Evolutionary conservation across 2,329 filamentous ascomycete species (phyloP), one percentile per base, ranked within the genome.

Genomic region (Colletotrichum endophyticum): DNA sequence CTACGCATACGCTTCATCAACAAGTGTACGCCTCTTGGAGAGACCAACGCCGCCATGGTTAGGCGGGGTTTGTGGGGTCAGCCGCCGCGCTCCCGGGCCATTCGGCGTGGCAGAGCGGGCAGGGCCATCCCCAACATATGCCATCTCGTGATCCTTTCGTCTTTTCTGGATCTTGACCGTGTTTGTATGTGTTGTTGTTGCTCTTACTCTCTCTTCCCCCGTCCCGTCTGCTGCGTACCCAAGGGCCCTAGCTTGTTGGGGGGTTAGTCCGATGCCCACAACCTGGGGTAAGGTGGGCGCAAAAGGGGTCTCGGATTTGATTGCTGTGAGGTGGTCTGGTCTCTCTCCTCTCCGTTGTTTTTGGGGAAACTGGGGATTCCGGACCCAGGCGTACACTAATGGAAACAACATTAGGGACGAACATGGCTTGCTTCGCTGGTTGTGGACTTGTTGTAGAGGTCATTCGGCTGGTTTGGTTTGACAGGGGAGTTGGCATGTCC

Each of bases 21-120:
- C 27, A 19, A 62, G 59, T 32, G 44, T 36, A 4, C 59, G 27
- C 56, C 27, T 6, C 56, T 28, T 19, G 25, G 27, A 22, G 44
- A 49, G 44, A 53, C 63, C 63, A 39, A 13, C n/a, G 36, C 63
- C 34, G 39, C 68, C 68, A 63, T 53, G 69, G 39, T 49, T 56
- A 56, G 70, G 75, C 75, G 66, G 66, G 64, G 70, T 67, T 72
- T 36, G 72, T 71, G 75, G 75, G 66, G 75, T 71, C 72, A 77
- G 71, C 75, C 72, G 75, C 72, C 70, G 59, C 59, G 57, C 66
- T 76, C 66, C 74, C 75, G 75, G 72, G 67, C 74, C 71, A 76
- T 56, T 76, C 66, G 74, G 71, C 49, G 69, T 27, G 49, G 59
- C 32, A 30, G 62, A n/a, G 49, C n/a, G 39, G 44, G 56, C 72